A percentile compares a stretch with the other conserved stretches of the same genome.
These are phyloP conservation scores for Simplicillium aogashimaense DNA, from an alignment of 2,329 filamentous ascomycete species.

Conservation along the genomic window DNA sequence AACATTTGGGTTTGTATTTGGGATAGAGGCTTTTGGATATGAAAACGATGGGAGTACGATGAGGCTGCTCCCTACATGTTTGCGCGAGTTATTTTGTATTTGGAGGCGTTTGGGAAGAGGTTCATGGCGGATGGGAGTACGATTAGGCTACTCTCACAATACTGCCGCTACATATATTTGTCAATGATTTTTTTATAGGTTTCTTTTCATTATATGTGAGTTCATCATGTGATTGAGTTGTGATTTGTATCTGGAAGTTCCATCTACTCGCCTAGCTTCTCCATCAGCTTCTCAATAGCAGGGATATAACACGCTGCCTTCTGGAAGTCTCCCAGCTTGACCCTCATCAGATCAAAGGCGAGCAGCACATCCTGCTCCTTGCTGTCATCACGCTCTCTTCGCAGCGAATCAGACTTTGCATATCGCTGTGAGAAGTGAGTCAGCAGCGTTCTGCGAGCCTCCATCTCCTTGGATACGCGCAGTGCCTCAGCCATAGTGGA, in stretches of 20 bases:
- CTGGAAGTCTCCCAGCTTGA: constrained; percentile 60
- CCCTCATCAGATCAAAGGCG: constrained; percentile 71
- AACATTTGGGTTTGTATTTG: too few species aligned
- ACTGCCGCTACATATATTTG: too few species aligned
- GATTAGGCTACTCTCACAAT: too few species aligned
- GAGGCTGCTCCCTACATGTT: too few species aligned
- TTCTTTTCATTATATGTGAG: too few species aligned
- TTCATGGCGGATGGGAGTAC: too few species aligned
- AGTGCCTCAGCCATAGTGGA: constrained; percentile 83
- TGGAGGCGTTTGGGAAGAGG: too few species aligned
- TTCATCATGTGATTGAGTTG: background rate
- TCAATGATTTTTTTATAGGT: too few species aligned
- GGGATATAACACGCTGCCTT: constrained; percentile 54
- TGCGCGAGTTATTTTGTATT: too few species aligned
- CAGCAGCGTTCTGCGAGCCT: constrained; percentile 67
- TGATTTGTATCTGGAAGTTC: background rate
- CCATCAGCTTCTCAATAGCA: constrained; percentile 43
- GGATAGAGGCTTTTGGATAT: too few species aligned
- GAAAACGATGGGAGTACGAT: too few species aligned
- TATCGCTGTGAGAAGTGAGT: constrained; percentile 97
- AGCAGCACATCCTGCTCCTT: constrained; percentile 44
- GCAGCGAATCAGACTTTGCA: constrained; percentile 46
- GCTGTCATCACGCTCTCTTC: constrained; percentile 20
- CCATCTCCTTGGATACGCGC: constrained; percentile 65
- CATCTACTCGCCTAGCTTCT: constrained; percentile 18